These are phyloP conservation scores for Carnegiea gigantea DNA, from an alignment of 179 eudicot genomes.

Conservation along the genomic window DNA sequence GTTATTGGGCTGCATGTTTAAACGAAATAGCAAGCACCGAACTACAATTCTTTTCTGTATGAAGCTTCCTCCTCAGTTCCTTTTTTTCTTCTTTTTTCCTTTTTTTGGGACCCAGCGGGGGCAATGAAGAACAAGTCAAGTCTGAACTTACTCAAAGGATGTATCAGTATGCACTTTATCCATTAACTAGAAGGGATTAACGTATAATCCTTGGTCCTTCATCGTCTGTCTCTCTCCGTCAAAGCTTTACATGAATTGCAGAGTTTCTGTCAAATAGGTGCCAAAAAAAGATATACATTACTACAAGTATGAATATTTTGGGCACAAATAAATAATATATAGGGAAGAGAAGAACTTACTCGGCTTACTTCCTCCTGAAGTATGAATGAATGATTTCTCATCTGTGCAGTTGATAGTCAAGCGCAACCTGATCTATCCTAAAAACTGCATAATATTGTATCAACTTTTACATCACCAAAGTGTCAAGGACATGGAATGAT, in stretches of 20 bases:
- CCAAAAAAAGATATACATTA: neutral
- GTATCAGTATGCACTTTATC: neutral
- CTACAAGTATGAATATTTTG: neutral
- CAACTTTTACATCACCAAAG: no score
- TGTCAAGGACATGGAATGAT: no score
- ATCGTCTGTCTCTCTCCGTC: neutral
- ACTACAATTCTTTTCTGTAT: neutral
- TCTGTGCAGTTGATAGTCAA: neutral
- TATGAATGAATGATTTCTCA: neutral
- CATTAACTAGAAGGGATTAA: neutral
- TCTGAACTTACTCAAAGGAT: neutral
- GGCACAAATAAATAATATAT: neutral
- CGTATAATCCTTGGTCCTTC: neutral
- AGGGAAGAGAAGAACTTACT: conserved; percentile 2
- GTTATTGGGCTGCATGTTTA: conserved; percentile 4
- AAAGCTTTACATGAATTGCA: neutral
- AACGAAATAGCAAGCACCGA: conserved; percentile 2
- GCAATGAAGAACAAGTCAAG: neutral
- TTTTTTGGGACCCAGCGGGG: neutral
- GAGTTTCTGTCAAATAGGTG: neutral
- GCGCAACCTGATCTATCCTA: neutral
- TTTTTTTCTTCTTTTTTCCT: neutral
- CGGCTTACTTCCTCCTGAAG: neutral
- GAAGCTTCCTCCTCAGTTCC: conserved; percentile 3
- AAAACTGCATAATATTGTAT: no score